Base-by-base conservation (phyloP, 179 eudicot genomes). In the Heliamphora pulchella region DNA sequence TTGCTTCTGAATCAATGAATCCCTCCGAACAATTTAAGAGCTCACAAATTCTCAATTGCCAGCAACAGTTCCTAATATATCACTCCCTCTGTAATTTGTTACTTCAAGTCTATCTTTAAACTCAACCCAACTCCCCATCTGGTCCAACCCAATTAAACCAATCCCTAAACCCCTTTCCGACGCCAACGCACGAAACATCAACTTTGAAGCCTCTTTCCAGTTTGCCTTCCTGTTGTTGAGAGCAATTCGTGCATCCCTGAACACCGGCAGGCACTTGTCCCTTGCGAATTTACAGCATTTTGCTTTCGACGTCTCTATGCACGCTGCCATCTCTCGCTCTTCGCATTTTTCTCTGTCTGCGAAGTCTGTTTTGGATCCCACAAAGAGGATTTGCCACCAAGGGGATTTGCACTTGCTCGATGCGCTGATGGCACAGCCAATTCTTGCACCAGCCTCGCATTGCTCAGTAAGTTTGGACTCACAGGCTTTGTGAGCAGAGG, bases 381-480 rank as follows among this genome's bases (percentile, higher is more conserved):
- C 81, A 47, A 86, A 8, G 4, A 84, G 55, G 54, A 76, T 20
- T 61, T 85, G 89, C 98, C 95, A 94, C 94, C 92, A 94, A 0
- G 94, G 91, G 20, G 94, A 81, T 70, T 78, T 77, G 81, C 97
- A 94, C 71, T 82, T 88, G 82, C 74, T 71, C 3, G 97, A 91
- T 10, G 98, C 93, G 77, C 84, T 57, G 63, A 94, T 80, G 81
- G 98, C 87, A 88, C 98, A 94, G 44, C 91, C 97, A 53, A 94
- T 86, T 78, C 93, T 85, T 0, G 91, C 83, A 11, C 91, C 97
- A 20, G 90, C 74, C 71, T 89, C 88, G 80, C 98, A 92, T 39
- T 92, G 95, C 6, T 87, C 80, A 31, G 71, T 79, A 81, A 94
- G 86, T 79, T 83, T 86, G 47, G 91, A 80, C 20, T 80, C 66